A percentile compares a stretch with the other conserved stretches of the same genome.
Conservation (phyloP, 805 yeast genomes). For the Candida ovalis region DNA sequence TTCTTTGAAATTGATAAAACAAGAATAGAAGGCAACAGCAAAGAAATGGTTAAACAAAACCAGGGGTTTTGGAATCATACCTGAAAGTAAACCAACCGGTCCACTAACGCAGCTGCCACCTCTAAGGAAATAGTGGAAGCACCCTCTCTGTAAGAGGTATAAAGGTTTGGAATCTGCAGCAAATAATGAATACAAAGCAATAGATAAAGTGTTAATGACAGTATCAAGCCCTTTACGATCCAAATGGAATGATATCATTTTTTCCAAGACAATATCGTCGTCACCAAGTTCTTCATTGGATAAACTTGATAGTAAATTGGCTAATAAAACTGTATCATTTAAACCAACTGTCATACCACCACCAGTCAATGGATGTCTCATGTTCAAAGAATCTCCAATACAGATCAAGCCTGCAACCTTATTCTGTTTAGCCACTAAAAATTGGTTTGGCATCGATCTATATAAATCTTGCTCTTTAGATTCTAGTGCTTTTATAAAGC, state of each 20-base stretch:
- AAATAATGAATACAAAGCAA: slow-evolving; percentile 85
- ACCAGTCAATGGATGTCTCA: slow-evolving; percentile 98
- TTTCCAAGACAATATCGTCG: slow-evolving; percentile 50
- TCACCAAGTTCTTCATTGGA: slow-evolving; percentile 54
- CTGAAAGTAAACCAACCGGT: slow-evolving; percentile 83
- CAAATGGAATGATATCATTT: slow-evolving; percentile 64
- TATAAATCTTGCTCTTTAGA: slow-evolving; percentile 43
- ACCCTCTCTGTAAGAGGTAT: slow-evolving; percentile 74
- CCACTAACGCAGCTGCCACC: slow-evolving; percentile 79
- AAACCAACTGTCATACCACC: slow-evolving; percentile 99
- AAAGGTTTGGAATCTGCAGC: slow-evolving; percentile 77
- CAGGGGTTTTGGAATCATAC: slow-evolving; percentile 73
- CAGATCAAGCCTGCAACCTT: slow-evolving; percentile 71
- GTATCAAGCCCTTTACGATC: slow-evolving; percentile 76
- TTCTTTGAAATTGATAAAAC: slow-evolving; percentile 60
- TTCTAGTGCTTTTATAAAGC: slow-evolving; percentile 62
- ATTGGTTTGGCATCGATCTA: slow-evolving; percentile 92
- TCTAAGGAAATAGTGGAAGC: slow-evolving; percentile 76
- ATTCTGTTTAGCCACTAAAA: slow-evolving; percentile 72
- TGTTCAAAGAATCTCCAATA: slow-evolving; percentile 90
- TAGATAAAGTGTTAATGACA: slow-evolving; percentile 84
- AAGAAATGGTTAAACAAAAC: slow-evolving; percentile 81
- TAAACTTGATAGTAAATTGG: slow-evolving; percentile 56
- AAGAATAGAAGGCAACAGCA: slow-evolving; percentile 82
- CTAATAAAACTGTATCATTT: slow-evolving; percentile 72